Evolutionary conservation across 2,329 filamentous ascomycete genomes (phyloP).

Genomic region (Ustulina deusta): DNA sequence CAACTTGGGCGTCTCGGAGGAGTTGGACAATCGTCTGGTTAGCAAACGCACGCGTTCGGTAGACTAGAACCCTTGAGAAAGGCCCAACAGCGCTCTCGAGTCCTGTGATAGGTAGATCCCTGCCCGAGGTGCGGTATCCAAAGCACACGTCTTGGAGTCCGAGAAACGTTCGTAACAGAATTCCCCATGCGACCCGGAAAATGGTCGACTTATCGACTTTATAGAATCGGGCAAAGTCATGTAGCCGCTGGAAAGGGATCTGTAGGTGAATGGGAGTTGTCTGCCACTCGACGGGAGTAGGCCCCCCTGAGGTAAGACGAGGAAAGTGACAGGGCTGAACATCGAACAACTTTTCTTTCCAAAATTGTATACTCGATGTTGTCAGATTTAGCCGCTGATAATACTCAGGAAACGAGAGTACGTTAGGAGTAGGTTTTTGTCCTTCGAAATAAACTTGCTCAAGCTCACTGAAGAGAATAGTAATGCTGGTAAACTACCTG

Average conservation of each 20-base stretch:
- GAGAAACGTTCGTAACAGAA: constrained; percentile 67
- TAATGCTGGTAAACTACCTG: constrained; percentile 55
- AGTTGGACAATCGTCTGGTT: constrained; percentile 44
- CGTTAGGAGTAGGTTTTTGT: constrained; percentile 50
- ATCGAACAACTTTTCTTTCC: constrained; percentile 57
- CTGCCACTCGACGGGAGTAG: constrained; percentile 48
- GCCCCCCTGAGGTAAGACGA: constrained; percentile 48
- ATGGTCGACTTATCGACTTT: constrained; percentile 62
- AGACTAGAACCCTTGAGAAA: constrained; percentile 54
- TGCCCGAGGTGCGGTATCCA: constrained; percentile 62
- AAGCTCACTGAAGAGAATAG: constrained; percentile 61
- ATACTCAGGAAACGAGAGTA: constrained; percentile 56
- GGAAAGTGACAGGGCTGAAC: constrained; percentile 62
- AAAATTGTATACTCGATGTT: constrained; percentile 58
- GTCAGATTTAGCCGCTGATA: constrained; percentile 53
- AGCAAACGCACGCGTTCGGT: constrained; percentile 40
- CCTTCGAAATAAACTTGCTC: constrained; percentile 59
- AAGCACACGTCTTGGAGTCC: constrained; percentile 66
- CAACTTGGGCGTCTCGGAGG: constrained; percentile 45
- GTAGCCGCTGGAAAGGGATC: constrained; percentile 55
- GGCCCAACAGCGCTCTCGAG: constrained; percentile 60
- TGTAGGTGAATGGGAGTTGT: constrained; percentile 57
- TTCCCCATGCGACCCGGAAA: constrained; percentile 69
- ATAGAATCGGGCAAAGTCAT: constrained; percentile 58
- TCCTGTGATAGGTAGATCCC: constrained; percentile 58